Base-by-base conservation (phyloP, 805 yeast species). In the Starmerella sirachaensis region DNA sequence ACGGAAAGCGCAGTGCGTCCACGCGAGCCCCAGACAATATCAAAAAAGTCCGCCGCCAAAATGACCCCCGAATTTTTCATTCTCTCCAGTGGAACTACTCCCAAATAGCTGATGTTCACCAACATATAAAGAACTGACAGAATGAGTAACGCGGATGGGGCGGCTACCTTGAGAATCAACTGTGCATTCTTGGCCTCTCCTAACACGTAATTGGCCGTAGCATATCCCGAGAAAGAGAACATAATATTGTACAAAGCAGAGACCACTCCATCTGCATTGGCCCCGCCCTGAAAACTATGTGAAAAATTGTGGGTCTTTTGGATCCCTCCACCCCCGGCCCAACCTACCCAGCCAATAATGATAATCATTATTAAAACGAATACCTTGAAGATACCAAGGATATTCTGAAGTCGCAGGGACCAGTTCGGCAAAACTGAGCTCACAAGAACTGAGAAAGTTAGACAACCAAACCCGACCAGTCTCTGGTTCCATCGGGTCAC, bases 161-260 rank as follows among this genome's bases (percentile, higher is more conserved):
- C 91, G 11, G 88, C 85, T 37, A 69, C 57, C 52, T 63, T 74
- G 55, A 79, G 69, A 33, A 81, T 75, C 50, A 70, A 70, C 30
- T 71, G 71, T 1, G 93, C 91, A 56, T 82, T 69, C 55, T 71
- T 76, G 33, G 75, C 74, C 60, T 81, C 93, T 51, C 85, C 82
- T 31, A 80, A 65, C 6, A 91, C 88, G 51, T 81, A 80, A 59
- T 81, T 79, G 35, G 77, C 86, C 53, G 81, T 81, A 24, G 85
- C 76, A 55, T 80, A 81, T 35, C 93, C 93, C 50, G 79, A 72
- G 50, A 72, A 81, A 1, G 88, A 78, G 86, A 88, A 81, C 53
- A 81, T 80, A 40, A 81, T 81, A 53, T 78, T 79, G 63, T 79
- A 79, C 39, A 81, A 64, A 5, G 91, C 85, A 49, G 75, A 55